A percentile compares a stretch with the other conserved stretches of the same genome.
phyloP scores from a whole-genome alignment of 1,284 basidiomycete genomes.

The Rhodofomes roseus region DNA sequence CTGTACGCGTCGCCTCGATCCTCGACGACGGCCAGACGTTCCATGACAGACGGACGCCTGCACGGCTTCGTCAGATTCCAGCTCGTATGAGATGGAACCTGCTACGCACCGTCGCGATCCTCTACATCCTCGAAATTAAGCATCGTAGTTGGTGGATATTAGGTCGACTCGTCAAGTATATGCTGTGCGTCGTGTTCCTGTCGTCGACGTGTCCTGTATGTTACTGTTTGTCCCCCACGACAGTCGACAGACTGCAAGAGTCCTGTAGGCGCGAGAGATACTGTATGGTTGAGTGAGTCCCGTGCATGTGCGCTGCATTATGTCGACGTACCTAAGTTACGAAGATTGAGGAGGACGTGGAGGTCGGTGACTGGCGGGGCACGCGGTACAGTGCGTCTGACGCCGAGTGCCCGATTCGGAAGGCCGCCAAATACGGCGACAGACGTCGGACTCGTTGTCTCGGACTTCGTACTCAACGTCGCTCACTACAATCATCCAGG shows the following conservation, averaged over 20 bases:
- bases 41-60: conserved; percentile 92
- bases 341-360: neutral
- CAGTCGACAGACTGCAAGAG: neutral
- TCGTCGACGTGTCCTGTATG: conserved; percentile 8
- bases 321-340: neutral
- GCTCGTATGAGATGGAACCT: neutral
- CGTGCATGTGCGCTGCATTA: neutral
- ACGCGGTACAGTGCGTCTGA: neutral
- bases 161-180: neutral
- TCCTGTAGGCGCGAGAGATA: neutral
- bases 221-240: conserved; percentile 2
- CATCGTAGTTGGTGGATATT: conserved; percentile 19
- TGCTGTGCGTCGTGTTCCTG: neutral
- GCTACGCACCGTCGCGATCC: conserved; percentile 53
- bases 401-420: neutral
- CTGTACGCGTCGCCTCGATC: conserved; percentile 96
- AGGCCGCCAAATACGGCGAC: neutral
- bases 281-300: neutral
- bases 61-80: neutral
- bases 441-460: too few relatives aligned
- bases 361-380: neutral
- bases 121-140: conserved; percentile 60
- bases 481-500: neutral
- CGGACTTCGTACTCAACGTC: neutral
- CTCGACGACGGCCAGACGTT: conserved; percentile 98